Percentiles rank a stretch among this genome's conserved stretches.
phyloP scores from a whole-genome alignment of 2,329 filamentous ascomycete species.

The Botrytis fabae region DNA sequence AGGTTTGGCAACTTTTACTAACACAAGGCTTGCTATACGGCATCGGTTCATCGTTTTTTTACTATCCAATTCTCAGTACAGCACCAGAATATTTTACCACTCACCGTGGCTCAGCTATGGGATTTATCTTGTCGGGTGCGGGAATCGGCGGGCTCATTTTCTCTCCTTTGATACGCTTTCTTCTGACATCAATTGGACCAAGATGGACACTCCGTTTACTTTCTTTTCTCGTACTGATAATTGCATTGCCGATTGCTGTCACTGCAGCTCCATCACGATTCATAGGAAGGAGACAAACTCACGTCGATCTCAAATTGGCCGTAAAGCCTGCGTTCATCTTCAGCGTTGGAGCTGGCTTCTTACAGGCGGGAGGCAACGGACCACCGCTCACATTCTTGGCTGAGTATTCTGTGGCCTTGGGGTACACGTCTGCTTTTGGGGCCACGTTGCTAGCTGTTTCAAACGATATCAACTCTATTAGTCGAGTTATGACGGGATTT shows the following conservation, averaged over 20 bases:
- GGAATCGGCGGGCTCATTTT: conserved; percentile 47
- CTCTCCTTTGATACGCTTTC: conserved; percentile 44
- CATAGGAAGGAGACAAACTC: conserved; percentile 41
- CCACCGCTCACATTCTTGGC: conserved; percentile 51
- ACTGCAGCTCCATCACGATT: conserved; percentile 46
- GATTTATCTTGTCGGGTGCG: conserved; percentile 47
- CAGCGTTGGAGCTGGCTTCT: conserved; percentile 45
- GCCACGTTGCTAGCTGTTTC: conserved; percentile 48
- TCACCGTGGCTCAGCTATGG: conserved; percentile 50
- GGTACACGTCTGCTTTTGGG: conserved; percentile 45
- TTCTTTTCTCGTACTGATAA: conserved; percentile 43
- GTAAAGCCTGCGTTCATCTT: conserved; percentile 46
- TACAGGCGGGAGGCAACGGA: conserved; percentile 48
- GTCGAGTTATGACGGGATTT: conserved; percentile 48
- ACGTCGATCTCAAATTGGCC: conserved; percentile 44
- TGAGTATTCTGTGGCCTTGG: conserved; percentile 49
- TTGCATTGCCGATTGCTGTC: conserved; percentile 45
- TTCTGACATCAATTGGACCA: conserved; percentile 47
- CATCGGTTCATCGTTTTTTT: conserved; percentile 46
- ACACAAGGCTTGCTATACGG: conserved; percentile 51
- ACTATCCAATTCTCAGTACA: conserved; percentile 47
- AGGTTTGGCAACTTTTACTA: conserved; percentile 47
- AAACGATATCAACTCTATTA: conserved; percentile 49
- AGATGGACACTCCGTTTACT: conserved; percentile 48
- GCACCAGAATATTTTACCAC: conserved; percentile 52